Conservation (phyloP, 169 alveolate genomes). For the Blepharisma undulans region DNA sequence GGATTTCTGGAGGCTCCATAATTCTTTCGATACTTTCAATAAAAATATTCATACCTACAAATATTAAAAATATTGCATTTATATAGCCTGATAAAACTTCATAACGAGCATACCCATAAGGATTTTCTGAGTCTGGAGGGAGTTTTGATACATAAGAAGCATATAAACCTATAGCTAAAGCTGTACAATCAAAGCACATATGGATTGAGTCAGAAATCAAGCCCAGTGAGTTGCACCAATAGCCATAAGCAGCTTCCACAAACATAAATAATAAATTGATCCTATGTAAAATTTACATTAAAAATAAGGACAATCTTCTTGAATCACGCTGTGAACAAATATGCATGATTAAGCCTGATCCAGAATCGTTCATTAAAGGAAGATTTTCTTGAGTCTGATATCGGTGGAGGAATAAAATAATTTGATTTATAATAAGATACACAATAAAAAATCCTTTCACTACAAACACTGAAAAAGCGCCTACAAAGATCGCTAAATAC, state of each 20-base stretch:
- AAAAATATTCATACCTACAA: slow-evolving; percentile 81
- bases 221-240: slow-evolving; percentile 78
- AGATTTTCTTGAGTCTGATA: background rate
- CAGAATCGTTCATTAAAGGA: background rate
- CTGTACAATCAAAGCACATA: slow-evolving; percentile 88
- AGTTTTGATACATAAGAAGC: slow-evolving; percentile 79
- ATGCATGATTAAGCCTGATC: slow-evolving; percentile 1
- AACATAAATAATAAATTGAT: slow-evolving; percentile 84
- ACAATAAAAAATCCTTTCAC: background rate
- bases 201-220: slow-evolving; percentile 85
- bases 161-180: slow-evolving; percentile 84
- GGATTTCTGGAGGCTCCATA: slow-evolving; percentile 74
- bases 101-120: slow-evolving; percentile 81
- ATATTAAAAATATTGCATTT: slow-evolving; percentile 82
- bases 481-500: slow-evolving; percentile 1
- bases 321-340: slow-evolving; percentile 18
- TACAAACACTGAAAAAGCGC: background rate
- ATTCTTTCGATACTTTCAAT: slow-evolving; percentile 86
- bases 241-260: slow-evolving; percentile 86
- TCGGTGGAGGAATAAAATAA: background rate
- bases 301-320: slow-evolving; percentile 27
- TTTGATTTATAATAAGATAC: background rate
- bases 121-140: slow-evolving; percentile 71
- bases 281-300: slow-evolving; percentile 47
- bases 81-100: slow-evolving; percentile 82